Evolutionary conservation across 495 filamentous ascomycete species (phyloP), one percentile per base, ranked within the genome.

Genomic region (Aspergillus nanangensis): DNA sequence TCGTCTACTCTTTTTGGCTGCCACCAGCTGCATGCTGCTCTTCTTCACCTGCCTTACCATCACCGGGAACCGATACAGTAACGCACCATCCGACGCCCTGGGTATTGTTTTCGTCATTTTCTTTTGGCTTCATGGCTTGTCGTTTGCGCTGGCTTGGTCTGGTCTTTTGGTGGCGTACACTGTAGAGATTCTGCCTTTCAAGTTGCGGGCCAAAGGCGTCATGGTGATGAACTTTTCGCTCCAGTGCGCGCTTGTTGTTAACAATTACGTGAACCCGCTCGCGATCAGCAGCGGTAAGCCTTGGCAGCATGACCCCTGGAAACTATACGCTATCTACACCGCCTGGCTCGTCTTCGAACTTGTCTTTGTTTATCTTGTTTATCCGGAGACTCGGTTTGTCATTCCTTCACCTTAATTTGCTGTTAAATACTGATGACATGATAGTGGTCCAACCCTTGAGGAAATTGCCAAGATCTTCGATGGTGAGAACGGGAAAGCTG

Each of bases 101-200:
- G n/a, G n/a, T 34, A 15, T 34, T 34, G 31, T 4, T 11, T 11
- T 34, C 13, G 4, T 34, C 31, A 15, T 34, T n/a, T 3, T 35
- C 11, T 9, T 18, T 35, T 10, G 5, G 1, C 27, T 5, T 22
- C 5, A 9, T 17, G n/a, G 8, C 21, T 41, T 17, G 9, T 23
- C 21, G 14, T 15, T 3, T 14, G n/a, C n/a, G n/a, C n/a, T n/a
- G n/a, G n/a, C 68, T 13, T 77, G 76, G 62, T 78, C 78, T 2
- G 75, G 78, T 40, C 65, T 84, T 33, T 63, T 81, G 17, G 73
- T 83, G 35, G 75, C 78, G 10, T 81, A 81, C 49, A 69, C 71
- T 2, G 67, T 81, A n/a, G 83, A 86, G 65, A 77, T 87, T 18
- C 62, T 83, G 11, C 81, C 81, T 0, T 88, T 78, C 66, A 72